phyloP scores from a whole-genome alignment of 768 basidiomycete species.

The Calocera cornea region DNA sequence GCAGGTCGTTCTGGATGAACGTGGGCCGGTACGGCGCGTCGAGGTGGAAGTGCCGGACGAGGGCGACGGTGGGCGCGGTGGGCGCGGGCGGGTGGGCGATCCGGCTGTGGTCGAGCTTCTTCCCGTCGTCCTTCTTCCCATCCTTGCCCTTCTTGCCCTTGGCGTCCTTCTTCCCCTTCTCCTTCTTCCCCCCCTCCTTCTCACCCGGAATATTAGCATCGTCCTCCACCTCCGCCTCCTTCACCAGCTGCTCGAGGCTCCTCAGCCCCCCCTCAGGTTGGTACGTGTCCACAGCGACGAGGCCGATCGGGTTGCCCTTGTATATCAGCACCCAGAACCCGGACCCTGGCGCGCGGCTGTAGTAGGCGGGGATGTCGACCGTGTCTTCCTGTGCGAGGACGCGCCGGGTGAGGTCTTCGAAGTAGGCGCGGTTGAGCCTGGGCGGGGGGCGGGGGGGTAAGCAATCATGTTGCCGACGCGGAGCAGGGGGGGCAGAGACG shows the following conservation, averaged over 20 bases:
- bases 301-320: conserved; percentile 43
- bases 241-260: conserved; percentile 21
- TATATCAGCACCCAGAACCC: conserved; percentile 60
- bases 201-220: too few species aligned
- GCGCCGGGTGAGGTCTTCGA: conserved; percentile 42
- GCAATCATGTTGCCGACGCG: not conserved
- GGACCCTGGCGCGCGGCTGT: conserved; percentile 46
- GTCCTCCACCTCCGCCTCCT: conserved; percentile 9
- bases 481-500: conserved; percentile 11
- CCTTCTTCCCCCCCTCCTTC: not conserved
- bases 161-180: not conserved
- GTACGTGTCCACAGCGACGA: conserved; percentile 58
- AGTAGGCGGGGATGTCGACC: conserved; percentile 38
- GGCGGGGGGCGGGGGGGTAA: not conserved
- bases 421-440: conserved; percentile 58
- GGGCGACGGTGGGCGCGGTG: conserved; percentile 28
- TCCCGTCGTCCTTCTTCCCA: conserved; percentile 4
- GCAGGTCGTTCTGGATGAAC: conserved; percentile 50
- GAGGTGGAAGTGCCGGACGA: conserved; percentile 62
- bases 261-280: conserved; percentile 22
- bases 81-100: not conserved
- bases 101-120: conserved; percentile 20
- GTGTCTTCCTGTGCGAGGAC: conserved; percentile 47
- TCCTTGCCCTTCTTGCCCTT: not conserved
- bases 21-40: conserved; percentile 47